Conservation (phyloP, 768 basidiomycete genomes). For the Auricularia auricula-judae region DNA sequence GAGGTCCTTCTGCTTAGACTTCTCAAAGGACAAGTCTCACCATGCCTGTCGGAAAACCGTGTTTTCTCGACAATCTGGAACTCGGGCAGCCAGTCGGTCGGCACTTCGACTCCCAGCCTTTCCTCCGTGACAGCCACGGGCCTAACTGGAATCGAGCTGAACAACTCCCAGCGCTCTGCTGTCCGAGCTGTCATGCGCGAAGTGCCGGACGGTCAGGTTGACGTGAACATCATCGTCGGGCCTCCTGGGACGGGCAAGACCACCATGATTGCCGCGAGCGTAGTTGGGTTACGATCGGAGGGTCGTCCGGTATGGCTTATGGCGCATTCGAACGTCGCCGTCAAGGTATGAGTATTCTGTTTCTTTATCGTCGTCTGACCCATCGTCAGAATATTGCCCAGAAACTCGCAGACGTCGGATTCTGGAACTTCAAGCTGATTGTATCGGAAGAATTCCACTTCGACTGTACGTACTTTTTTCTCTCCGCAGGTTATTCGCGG, state of each 20-base stretch:
- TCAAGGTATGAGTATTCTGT: slow-evolving; percentile 29
- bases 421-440: slow-evolving; percentile 45
- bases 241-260: slow-evolving; percentile 69
- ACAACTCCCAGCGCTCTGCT: no score
- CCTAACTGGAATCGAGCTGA: no score
- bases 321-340: slow-evolving; percentile 80
- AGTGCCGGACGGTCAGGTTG: background rate
- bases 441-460: slow-evolving; percentile 58
- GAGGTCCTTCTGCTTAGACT: no score
- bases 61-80: no score
- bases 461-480: slow-evolving; percentile 33
- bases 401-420: slow-evolving; percentile 43
- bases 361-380: background rate
- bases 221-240: slow-evolving; percentile 16
- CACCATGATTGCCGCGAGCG: slow-evolving; percentile 49
- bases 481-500: no score
- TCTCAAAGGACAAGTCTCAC: no score
- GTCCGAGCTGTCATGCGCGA: background rate
- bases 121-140: no score
- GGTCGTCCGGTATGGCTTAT: slow-evolving; percentile 58
- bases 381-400: slow-evolving; percentile 61
- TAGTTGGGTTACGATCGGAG: slow-evolving; percentile 22
- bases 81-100: no score
- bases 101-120: no score
- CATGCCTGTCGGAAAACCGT: no score